Evolutionary conservation across 768 basidiomycete species (phyloP).

Genomic region (Scleroderma citrinum): DNA sequence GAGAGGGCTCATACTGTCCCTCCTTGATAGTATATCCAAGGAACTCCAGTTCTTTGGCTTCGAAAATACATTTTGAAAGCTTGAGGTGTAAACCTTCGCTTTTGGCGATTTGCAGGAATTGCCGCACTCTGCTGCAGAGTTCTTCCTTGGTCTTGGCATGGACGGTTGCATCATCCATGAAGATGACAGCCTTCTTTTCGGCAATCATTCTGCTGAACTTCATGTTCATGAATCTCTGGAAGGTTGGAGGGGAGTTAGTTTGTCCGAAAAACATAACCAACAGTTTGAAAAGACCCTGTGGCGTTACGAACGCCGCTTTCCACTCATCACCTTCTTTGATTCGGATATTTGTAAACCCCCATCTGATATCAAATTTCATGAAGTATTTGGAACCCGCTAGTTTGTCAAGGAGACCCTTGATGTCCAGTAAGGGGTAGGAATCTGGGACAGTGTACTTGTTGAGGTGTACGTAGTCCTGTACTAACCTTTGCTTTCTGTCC

Average conservation of each 20-base stretch:
- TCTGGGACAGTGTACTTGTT: neutral
- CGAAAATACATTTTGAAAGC: no score
- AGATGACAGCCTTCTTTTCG: neutral
- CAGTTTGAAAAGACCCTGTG: neutral
- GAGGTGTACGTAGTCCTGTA: neutral
- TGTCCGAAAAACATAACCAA: conserved; percentile 1
- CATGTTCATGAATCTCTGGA: neutral
- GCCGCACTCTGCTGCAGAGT: neutral
- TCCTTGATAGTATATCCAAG: no score
- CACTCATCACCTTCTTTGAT: neutral
- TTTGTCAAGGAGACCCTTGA: neutral
- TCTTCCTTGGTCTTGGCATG: neutral
- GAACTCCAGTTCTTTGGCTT: no score
- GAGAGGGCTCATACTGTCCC: no score
- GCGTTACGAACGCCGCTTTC: neutral
- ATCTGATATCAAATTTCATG: neutral
- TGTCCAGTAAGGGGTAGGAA: neutral
- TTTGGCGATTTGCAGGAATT: neutral
- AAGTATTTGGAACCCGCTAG: neutral
- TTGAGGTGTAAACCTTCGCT: no score
- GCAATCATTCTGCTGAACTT: neutral
- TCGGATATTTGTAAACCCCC: neutral
- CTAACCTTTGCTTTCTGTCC: neutral
- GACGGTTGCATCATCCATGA: neutral
- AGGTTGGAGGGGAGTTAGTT: neutral